Base-by-base conservation (phyloP, 805 yeast species). In the Yueomyces sinensis region DNA sequence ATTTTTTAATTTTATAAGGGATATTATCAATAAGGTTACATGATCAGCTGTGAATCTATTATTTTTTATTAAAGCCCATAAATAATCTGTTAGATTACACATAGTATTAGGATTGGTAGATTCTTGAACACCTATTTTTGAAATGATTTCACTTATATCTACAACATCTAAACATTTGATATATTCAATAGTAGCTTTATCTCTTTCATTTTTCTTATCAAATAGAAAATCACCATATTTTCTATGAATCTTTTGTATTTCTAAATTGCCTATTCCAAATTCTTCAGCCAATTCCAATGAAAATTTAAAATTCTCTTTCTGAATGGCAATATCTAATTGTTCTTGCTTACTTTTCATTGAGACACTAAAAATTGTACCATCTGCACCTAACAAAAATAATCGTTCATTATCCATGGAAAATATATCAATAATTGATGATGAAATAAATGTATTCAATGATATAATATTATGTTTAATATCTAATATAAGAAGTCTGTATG, bases 151-250 rank as follows among this genome's bases (percentile, higher is more conserved):
- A 51, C 89, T 81, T 2, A 86, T 71, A 34, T 74, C 73, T 0
- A 75, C 74, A 3, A 52, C 54, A 20, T 58, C 61, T n/a, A 74
- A 49, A 3, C 76, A 69, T 17, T 62, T 68, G n/a, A 80, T 67
- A 47, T 77, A 91, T 41, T 81, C 78, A n/a, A 68, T 65, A 42
- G 84, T 72, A 0, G 97, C 82, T 7, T 72, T 83, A 3, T 71
- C 72, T 29, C 61, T 70, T 31, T 78, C 79, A 27, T 72, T 80
- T 42, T 71, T 75, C 1, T 67, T 67, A 25, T 25, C 28, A 47
- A 77, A 87, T 1, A 83, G 63, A 48, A 63, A 71, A 41, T 83
- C 87, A 5, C 83, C 98, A 49, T 74, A 82, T 30, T 66, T 61
- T 41, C 66, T 70, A 41, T 70, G 66, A 19, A 75, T 68, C 2